phyloP scores from a whole-genome alignment of 441 rosid species.

The Corymbia citriodora region DNA sequence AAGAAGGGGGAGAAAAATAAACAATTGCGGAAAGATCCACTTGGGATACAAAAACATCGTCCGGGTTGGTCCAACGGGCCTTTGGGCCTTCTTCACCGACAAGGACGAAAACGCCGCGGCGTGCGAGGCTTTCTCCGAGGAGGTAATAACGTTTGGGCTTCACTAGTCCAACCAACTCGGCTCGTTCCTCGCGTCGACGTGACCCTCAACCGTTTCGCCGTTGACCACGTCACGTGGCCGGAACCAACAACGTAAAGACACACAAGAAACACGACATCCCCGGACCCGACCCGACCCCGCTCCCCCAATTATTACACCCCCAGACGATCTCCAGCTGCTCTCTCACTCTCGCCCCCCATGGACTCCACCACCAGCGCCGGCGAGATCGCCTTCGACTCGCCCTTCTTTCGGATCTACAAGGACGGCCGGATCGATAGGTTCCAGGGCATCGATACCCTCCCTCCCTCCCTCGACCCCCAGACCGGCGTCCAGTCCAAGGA shows the following conservation, averaged over 20 bases:
- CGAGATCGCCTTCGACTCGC: constrained; percentile 6
- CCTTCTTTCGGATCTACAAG: constrained; percentile 32
- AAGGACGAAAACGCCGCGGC: neutral
- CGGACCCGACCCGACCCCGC: neutral
- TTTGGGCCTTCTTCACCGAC: neutral
- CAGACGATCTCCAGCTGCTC: neutral
- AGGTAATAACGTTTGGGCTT: neutral
- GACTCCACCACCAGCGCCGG: neutral
- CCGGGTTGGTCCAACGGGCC: neutral
- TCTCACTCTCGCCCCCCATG: neutral
- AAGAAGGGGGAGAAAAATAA: neutral
- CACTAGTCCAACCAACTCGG: neutral
- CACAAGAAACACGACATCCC: neutral
- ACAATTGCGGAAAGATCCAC: neutral
- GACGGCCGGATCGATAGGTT: constrained; percentile 25
- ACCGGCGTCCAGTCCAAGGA: constrained; percentile 43
- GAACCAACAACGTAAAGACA: neutral
- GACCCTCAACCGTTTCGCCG: neutral
- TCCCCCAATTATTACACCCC: neutral
- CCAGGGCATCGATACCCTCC: constrained; percentile 11
- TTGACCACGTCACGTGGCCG: neutral
- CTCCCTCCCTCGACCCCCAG: constrained; percentile 25
- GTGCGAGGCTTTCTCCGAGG: neutral
- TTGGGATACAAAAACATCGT: neutral
- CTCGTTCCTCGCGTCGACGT: neutral